Base-by-base conservation (phyloP, 306 rosid genomes). In the Calophaca sinica region DNA sequence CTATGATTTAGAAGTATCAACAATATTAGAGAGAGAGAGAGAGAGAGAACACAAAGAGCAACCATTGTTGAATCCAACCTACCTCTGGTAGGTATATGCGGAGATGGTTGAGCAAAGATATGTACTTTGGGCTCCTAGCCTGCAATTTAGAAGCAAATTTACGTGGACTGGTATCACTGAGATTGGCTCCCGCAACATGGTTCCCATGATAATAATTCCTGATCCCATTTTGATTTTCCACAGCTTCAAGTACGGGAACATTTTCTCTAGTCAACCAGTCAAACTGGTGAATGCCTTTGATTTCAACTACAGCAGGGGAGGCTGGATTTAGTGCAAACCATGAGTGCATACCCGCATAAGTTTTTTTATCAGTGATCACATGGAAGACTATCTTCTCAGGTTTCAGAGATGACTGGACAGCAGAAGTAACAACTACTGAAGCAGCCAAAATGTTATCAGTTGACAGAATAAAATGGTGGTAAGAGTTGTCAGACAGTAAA, bases 241-340 rank as follows among this genome's bases (percentile, higher is more conserved):
- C 96, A 49, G 99, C 99, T 85, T 96, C 99, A 81, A 96, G 97
- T 42, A 96, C 99, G 5, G 99, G 99, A 76, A 96, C 93, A 63
- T 96, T 96, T 85, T 96, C 99, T 88, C 96, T 89, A 33, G 98
- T 96, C 83, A 96, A 90, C 99, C 99, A 96, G 69, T 96, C 99
- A 82, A 96, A 96, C 69, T 96, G 99, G 87, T 96, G 99, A 74
- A 96, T 59, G 7, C 99, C 90, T 83, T 90, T 96, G 86, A 96
- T 96, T 89, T 96, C 99, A 58, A 96, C 90, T 68, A 92, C 86
- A 38, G 99, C 98, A 14, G 99, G 99, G 77, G 86, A 72, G 51
- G 80, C 85, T 12, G 99, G 88, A 80, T 96, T 96, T 59, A 96
- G 85, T 3, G 99, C 98, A 88, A 96, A 96, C 99, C 99, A 96